Percentiles rank a stretch among this genome's conserved stretches.
Conservation (phyloP, 2,329 filamentous ascomycete genomes). For the Neodidymelliopsis sp. region DNA sequence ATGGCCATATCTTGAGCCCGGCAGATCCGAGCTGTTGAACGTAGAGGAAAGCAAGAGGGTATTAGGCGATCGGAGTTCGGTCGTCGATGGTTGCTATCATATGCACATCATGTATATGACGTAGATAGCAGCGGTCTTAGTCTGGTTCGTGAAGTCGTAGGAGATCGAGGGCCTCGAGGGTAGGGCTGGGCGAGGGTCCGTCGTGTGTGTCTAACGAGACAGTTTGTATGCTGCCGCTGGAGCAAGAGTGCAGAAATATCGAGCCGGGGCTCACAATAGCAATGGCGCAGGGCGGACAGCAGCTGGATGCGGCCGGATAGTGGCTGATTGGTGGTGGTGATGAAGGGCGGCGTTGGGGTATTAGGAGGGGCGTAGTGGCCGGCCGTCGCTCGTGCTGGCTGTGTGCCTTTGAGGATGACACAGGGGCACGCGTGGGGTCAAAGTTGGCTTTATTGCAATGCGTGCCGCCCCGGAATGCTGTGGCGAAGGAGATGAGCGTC, state of each 20-base stretch:
- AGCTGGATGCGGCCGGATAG: background rate
- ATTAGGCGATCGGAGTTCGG: conserved; percentile 4
- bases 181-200: background rate
- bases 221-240: conserved; percentile 4
- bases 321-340: background rate
- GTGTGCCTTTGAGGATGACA: conserved; percentile 12
- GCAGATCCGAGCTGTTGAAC: background rate
- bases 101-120: conserved; percentile 25
- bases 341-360: conserved; percentile 5
- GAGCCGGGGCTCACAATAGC: conserved; percentile 1
- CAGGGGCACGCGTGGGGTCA: conserved; percentile 14
- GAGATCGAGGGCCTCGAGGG: background rate
- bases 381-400: conserved; percentile 10
- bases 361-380: conserved; percentile 2
- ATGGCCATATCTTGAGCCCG: conserved; percentile 68
- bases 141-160: background rate
- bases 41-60: background rate
- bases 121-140: conserved; percentile 2
- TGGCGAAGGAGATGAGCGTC: conserved; percentile 11
- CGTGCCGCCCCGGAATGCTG: conserved; percentile 3
- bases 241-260: background rate
- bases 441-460: conserved; percentile 11
- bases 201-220: conserved; percentile 17
- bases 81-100: conserved; percentile 11
- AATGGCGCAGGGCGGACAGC: background rate